Conservation (phyloP, 192 early-diverging fungal species). For the Gryganskiella cystojenkinii region DNA sequence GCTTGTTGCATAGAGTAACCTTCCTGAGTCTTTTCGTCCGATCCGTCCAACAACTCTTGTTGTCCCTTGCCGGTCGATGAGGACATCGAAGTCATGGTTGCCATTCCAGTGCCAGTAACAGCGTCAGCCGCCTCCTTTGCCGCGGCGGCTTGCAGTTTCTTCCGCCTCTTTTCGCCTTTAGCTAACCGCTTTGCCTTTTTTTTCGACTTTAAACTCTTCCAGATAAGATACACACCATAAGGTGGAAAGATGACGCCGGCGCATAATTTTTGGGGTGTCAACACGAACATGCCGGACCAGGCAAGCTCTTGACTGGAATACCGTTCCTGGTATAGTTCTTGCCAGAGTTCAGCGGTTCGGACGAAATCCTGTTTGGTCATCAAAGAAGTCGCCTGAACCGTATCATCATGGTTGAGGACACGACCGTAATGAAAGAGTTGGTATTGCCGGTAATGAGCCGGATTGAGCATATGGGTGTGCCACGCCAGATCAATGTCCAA, state of each 20-base stretch:
- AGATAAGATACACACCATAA: conserved; percentile 31
- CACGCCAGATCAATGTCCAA: conserved; percentile 75
- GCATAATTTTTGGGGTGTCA: conserved; percentile 36
- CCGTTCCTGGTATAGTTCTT: conserved; percentile 53
- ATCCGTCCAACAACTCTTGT: too few relatives aligned
- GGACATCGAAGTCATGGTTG: too few relatives aligned
- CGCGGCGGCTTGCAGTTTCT: not conserved
- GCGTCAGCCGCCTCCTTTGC: not conserved
- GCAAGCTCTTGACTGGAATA: conserved; percentile 47
- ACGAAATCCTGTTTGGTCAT: conserved; percentile 57
- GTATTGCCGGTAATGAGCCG: conserved; percentile 63
- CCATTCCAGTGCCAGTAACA: too few relatives aligned
- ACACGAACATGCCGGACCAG: conserved; percentile 12
- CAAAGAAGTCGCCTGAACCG: conserved; percentile 38
- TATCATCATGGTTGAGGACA: conserved; percentile 76
- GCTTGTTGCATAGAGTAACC: not conserved
- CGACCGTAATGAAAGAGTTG: conserved; percentile 54
- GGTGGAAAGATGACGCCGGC: conserved; percentile 43
- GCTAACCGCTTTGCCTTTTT: conserved; percentile 5
- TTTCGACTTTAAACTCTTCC: conserved; percentile 32
- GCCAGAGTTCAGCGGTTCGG: conserved; percentile 61
- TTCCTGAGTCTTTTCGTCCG: conserved; percentile 1
- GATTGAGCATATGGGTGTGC: conserved; percentile 76
- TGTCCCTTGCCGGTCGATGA: too few relatives aligned
- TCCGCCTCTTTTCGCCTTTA: not conserved